phyloP scores from a whole-genome alignment of 495 filamentous ascomycete genomes.

The Podospora comata region DNA sequence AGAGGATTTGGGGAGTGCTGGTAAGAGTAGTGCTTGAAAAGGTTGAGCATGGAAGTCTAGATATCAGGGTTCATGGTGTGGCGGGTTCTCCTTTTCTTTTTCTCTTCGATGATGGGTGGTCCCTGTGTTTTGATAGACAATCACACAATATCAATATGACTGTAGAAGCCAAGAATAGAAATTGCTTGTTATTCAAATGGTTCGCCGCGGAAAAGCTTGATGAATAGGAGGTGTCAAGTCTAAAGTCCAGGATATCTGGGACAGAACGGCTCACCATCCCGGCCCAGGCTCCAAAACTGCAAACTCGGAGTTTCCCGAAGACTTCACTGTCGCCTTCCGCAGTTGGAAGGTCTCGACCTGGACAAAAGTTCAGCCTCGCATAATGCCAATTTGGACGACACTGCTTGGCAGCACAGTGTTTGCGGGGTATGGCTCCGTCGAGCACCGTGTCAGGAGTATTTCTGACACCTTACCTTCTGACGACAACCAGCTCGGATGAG shows the following conservation, averaged over 20 bases:
- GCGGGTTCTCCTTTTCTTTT: too few species aligned
- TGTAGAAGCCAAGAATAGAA: not conserved
- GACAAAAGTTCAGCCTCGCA: conserved; percentile 2
- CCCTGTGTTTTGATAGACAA: not conserved
- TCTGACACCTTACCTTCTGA: not conserved
- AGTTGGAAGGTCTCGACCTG: not conserved
- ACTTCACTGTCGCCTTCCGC: not conserved
- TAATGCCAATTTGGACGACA: conserved; percentile 9
- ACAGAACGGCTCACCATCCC: too few species aligned
- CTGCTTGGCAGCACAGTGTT: not conserved
- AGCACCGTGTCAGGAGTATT: not conserved
- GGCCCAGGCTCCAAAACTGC: too few species aligned
- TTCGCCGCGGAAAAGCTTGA: not conserved
- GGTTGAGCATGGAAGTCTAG: not conserved
- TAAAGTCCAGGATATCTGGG: not conserved
- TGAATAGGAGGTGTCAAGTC: not conserved
- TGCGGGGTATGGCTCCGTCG: not conserved
- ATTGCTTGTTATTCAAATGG: not conserved
- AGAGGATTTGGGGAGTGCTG: conserved; percentile 63
- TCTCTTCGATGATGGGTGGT: not conserved
- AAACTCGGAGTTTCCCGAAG: not conserved
- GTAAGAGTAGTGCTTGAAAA: conserved; percentile 17
- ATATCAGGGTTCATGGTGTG: not conserved
- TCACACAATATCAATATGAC: too few species aligned
- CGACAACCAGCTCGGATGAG: not conserved